Conservation (phyloP, 768 basidiomycete species). For the Mycena latifolia region DNA sequence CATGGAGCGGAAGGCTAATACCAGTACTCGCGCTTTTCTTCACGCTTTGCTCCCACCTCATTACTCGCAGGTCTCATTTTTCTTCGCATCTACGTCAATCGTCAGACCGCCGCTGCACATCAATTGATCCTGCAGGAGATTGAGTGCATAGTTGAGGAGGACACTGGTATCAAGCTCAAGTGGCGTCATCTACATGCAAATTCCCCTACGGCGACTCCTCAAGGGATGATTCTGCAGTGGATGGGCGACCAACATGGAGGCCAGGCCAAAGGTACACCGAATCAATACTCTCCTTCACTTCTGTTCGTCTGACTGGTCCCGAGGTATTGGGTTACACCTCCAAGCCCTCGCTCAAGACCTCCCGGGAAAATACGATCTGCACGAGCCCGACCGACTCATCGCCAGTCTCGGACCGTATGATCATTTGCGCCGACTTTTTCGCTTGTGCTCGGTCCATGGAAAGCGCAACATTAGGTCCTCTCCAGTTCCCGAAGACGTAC, state of each 20-base stretch:
- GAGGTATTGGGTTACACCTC: not conserved
- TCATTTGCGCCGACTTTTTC: not conserved
- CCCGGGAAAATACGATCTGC: not conserved
- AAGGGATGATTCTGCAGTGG: not conserved
- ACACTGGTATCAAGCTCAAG: constrained; percentile 14
- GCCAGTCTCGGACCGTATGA: not conserved
- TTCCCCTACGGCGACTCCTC: constrained; percentile 27
- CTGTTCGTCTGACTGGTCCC: too few species aligned
- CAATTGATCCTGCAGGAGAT: constrained; percentile 8
- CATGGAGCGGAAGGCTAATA: not conserved
- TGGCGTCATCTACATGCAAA: constrained; percentile 32
- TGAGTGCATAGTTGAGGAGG: constrained; percentile 20
- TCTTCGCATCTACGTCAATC: constrained; percentile 24
- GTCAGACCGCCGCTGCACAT: constrained; percentile 26
- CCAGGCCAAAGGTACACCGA: constrained; percentile 17
- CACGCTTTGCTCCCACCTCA: too few species aligned
- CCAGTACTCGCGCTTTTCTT: not conserved
- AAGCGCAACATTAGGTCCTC: not conserved
- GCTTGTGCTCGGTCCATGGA: not conserved
- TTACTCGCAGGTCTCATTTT: constrained; percentile 25
- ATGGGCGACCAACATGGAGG: not conserved
- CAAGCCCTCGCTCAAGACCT: not conserved
- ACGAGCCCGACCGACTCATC: not conserved
- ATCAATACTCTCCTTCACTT: not conserved
- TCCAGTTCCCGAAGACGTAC: not conserved